These are phyloP conservation scores for Dichomitus squalens DNA, from an alignment of 1,284 basidiomycete species.

Conservation along the genomic window DNA sequence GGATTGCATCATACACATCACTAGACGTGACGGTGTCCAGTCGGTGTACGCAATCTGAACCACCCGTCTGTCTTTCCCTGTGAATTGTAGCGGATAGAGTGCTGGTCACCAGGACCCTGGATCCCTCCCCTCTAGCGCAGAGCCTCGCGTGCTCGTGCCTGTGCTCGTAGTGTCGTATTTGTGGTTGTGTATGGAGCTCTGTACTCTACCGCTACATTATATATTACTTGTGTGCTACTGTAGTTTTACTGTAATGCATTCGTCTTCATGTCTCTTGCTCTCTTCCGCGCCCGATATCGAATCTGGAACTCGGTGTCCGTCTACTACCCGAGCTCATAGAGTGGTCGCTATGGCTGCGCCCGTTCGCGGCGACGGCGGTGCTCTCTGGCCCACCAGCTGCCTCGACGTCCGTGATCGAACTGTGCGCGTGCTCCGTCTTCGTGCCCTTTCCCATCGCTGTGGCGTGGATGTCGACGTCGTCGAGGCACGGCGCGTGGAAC, in stretches of 20 bases:
- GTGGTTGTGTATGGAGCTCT: not conserved
- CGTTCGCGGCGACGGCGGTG: too few species aligned
- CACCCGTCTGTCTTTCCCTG: slow-evolving; percentile 4
- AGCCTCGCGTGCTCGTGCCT: not conserved
- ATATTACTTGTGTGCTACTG: not conserved
- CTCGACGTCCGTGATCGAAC: too few species aligned
- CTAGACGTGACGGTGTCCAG: not conserved
- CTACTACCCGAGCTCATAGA: not conserved
- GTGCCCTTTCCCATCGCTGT: slow-evolving; percentile 1
- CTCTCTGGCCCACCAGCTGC: too few species aligned
- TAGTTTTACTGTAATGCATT: not conserved
- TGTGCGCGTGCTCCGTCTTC: not conserved
- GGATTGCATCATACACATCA: slow-evolving; percentile 18
- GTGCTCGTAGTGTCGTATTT: not conserved
- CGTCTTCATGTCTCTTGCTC: too few species aligned
- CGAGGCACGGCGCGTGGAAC: slow-evolving; percentile 43
- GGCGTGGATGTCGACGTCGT: slow-evolving; percentile 26
- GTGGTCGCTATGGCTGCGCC: not conserved
- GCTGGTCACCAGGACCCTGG: slow-evolving; percentile 23
- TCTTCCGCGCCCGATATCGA: too few species aligned
- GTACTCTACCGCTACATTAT: not conserved
- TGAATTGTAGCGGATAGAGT: slow-evolving; percentile 20
- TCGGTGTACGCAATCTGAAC: not conserved
- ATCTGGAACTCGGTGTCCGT: too few species aligned
- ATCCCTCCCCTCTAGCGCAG: not conserved